Base-by-base conservation (phyloP, 2,329 filamentous ascomycete species). In the Alternaria sp. region DNA sequence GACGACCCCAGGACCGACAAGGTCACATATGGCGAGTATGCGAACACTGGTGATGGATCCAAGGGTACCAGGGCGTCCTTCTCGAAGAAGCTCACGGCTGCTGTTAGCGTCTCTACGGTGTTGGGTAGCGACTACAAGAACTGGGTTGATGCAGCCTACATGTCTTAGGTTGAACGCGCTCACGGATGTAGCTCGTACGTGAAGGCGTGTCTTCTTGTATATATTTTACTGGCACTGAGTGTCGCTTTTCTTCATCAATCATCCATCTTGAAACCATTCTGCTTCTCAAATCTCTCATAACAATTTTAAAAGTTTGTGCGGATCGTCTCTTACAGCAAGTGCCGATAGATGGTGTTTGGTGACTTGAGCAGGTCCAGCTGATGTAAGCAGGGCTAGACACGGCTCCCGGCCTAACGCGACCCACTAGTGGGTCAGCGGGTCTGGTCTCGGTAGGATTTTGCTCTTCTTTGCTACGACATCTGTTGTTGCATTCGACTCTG, bases 1-100 rank as follows among this genome's bases (percentile, higher is more conserved):
- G 79, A 78, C 3, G 79, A 83, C 44, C 71, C 80, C n/a, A 80
- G 82, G 36, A 87, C 85, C 1, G 80, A 79, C 34, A 77, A 85
- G 44, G 84, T 89, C 1, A 74, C 80, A 27, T 90, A 86, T 63
- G 85, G 78, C 10, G 89, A 90, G 80, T 90, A 85, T 69, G 76
- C 67, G 20, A 90, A 90, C 75, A 82, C 82, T 1, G 89, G 89
- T 1, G 72, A 78, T 32, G 88, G 89, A 2, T 80, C 87, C 3
- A 74, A 77, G 18, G 86, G 86, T 0, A 82, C 80, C 0, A 79
- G 88, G 51, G 87, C 85, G 10, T 79, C 76, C 60, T 87, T 86
- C 66, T 73, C 81, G 2, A 80, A 73, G 38, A 80, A 75, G 57
- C 59, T 85, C 46, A 72, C 66, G 28, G 61, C 74, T 45, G 73